Conservation (phyloP, 495 filamentous ascomycete genomes). For the Hypoxylon perforatum region DNA sequence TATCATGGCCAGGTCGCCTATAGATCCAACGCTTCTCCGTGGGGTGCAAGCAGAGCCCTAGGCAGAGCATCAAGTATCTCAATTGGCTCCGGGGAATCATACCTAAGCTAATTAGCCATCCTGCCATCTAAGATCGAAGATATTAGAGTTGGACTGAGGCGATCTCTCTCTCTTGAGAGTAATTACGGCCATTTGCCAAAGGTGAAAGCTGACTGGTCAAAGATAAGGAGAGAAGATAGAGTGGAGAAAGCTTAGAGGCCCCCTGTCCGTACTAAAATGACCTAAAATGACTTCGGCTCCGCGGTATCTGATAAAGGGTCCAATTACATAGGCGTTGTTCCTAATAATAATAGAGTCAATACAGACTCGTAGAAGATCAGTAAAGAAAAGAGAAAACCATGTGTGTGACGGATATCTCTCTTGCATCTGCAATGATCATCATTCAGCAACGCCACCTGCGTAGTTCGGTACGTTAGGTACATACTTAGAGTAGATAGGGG, state of each 20-base stretch:
- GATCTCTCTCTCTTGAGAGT: constrained; percentile 1
- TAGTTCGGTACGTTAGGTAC: background rate
- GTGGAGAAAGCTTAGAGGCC: constrained; percentile 16
- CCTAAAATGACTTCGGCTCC: background rate
- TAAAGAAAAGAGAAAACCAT: no score
- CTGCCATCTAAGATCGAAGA: background rate
- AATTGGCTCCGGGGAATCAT: constrained; percentile 3
- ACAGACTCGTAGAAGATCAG: no score
- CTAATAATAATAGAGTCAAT: background rate
- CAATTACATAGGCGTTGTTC: constrained; percentile 1
- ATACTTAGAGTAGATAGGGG: no score
- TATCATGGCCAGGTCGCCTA: background rate
- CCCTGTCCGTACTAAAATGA: constrained; percentile 15
- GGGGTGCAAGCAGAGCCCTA: background rate
- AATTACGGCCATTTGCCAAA: background rate
- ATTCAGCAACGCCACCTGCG: no score
- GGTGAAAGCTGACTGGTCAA: constrained; percentile 26
- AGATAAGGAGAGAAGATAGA: constrained; percentile 28
- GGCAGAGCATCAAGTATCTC: no score
- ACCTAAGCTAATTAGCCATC: constrained; percentile 5
- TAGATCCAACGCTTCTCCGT: background rate
- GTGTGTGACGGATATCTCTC: no score
- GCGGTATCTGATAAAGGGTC: constrained; percentile 1
- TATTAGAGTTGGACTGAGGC: background rate
- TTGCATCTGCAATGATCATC: no score